Conservation (phyloP, 2,329 filamentous ascomycete genomes). For the Ambrosiella beaveri region DNA sequence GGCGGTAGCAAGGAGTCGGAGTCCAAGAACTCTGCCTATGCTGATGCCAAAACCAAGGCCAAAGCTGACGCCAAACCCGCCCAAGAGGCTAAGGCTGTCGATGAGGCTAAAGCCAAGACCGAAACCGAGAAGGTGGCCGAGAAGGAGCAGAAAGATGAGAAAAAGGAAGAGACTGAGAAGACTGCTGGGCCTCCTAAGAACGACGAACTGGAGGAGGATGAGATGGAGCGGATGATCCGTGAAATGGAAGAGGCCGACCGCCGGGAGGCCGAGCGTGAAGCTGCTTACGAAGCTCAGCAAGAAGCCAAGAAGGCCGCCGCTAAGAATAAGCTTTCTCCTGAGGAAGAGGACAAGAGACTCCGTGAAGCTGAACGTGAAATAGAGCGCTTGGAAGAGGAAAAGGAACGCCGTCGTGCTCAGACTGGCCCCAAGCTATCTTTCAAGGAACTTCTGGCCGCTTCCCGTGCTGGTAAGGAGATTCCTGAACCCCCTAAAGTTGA, state of each 20-base stretch:
- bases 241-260: slow-evolving; percentile 42
- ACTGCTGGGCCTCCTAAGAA: slow-evolving; percentile 18
- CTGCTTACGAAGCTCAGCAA: slow-evolving; percentile 32
- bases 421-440: slow-evolving; percentile 35
- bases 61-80: slow-evolving; percentile 16
- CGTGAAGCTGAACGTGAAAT: slow-evolving; percentile 56
- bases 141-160: slow-evolving; percentile 21
- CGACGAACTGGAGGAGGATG: slow-evolving; percentile 28
- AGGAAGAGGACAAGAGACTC: slow-evolving; percentile 46
- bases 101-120: slow-evolving; percentile 17
- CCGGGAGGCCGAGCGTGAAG: slow-evolving; percentile 26
- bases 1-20: slow-evolving; percentile 12
- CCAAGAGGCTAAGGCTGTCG: slow-evolving; percentile 14
- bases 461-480: slow-evolving; percentile 19
- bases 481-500: slow-evolving; percentile 14
- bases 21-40: slow-evolving; percentile 17
- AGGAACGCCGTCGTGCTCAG: slow-evolving; percentile 39
- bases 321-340: slow-evolving; percentile 25
- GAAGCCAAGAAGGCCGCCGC: slow-evolving; percentile 21
- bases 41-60: slow-evolving; percentile 16
- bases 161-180: slow-evolving; percentile 22
- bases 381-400: slow-evolving; percentile 56
- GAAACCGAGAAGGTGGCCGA: slow-evolving; percentile 20
- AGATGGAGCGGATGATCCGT: slow-evolving; percentile 41
- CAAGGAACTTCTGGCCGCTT: slow-evolving; percentile 25